phyloP scores from a whole-genome alignment of 2,329 filamentous ascomycete genomes.

The Colletotrichum filicis region DNA sequence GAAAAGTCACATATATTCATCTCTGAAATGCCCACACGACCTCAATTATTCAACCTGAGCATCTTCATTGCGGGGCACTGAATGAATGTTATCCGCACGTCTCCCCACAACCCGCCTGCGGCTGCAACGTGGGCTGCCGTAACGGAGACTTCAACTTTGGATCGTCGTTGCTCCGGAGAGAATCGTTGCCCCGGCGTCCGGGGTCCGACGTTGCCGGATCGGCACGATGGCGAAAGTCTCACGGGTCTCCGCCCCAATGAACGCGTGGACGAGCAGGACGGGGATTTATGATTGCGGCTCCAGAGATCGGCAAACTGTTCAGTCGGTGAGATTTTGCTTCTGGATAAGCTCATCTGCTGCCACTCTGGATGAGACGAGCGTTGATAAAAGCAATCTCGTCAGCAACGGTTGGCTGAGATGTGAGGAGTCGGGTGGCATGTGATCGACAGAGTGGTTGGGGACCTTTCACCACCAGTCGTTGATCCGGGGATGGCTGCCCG shows the following conservation, averaged over 20 bases:
- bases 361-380: conserved; percentile 7
- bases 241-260: background rate
- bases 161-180: conserved; percentile 1
- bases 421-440: conserved; percentile 3
- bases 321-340: background rate
- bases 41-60: no score
- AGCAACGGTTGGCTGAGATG: background rate
- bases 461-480: background rate
- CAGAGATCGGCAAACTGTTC: background rate
- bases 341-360: background rate
- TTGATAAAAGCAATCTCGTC: conserved; percentile 10
- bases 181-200: background rate
- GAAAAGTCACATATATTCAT: no score
- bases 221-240: background rate
- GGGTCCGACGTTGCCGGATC: background rate
- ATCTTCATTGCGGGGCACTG: background rate
- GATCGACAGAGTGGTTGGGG: background rate
- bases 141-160: background rate
- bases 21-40: no score
- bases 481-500: conserved; percentile 1
- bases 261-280: background rate
- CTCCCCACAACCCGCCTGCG: background rate
- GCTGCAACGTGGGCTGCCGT: background rate
- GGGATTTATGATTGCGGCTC: background rate
- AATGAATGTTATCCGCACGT: background rate